These are phyloP conservation scores for Aegilops longissima DNA, from an alignment of 176 grass and related monocot species.

Conservation along the genomic window DNA sequence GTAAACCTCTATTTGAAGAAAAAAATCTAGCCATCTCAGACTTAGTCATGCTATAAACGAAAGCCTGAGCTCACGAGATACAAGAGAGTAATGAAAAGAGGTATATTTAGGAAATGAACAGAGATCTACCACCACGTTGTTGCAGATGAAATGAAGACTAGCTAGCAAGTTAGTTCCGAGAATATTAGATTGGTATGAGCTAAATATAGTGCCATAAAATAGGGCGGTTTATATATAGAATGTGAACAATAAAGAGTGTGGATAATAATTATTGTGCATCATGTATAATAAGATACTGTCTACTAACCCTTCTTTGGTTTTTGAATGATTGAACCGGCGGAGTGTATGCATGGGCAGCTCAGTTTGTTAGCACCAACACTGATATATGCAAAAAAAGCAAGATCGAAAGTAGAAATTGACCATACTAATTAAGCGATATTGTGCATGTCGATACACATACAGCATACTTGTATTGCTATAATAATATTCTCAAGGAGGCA, in stretches of 20 bases:
- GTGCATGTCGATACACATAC: background rate
- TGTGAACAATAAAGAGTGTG: background rate
- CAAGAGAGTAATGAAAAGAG: conserved; percentile 8
- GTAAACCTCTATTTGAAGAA: background rate
- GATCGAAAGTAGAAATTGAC: background rate
- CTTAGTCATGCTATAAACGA: background rate
- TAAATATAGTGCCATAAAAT: background rate
- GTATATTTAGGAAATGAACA: background rate
- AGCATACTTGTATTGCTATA: background rate
- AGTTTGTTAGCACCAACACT: conserved; percentile 85
- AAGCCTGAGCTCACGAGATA: background rate
- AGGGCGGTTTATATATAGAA: background rate
- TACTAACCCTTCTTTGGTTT: conserved; percentile 63
- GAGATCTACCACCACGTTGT: background rate
- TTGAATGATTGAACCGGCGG: conserved; percentile 52
- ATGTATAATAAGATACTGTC: background rate
- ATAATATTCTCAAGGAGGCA: background rate
- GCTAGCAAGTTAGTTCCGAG: background rate
- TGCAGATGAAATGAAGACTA: background rate
- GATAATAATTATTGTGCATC: background rate
- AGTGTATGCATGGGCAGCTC: background rate
- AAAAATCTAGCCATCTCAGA: background rate
- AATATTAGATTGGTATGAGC: too few species aligned
- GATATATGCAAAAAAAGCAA: conserved; percentile 17
- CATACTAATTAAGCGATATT: background rate